Base-by-base conservation (phyloP, 495 filamentous ascomycete genomes). In the Viridothelium virens region DNA sequence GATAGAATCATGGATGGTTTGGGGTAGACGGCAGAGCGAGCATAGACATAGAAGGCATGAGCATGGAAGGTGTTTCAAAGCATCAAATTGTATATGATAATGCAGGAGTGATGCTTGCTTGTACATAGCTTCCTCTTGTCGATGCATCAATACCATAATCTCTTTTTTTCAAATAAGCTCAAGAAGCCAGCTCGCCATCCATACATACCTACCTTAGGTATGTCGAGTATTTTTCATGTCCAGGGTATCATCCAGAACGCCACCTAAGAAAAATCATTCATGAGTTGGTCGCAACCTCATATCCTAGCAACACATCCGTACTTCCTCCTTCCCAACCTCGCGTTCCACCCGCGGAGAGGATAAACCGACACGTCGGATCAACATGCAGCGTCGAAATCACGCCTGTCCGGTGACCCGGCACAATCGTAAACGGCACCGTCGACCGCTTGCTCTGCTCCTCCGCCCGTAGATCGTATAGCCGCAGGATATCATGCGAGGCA, bases 261-360 rank as follows among this genome's bases (percentile, higher is more conserved):
- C 48, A 2, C n/a, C 9, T 53, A 1, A 14, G 5, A 14, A 14
- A 18, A 9, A 9, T n/a, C 48, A 53, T 25, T 53, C n/a, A 53
- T 5, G 48, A 53, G 18, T 53, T 53, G 16, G 86, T 77, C 4
- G 83, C 83, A 69, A 98, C 96, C 76, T 98, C 94, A 75, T 98
- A 98, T 61, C 94, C 94, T 50, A 98, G 82, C 38, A 97, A 75
- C 9, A 94, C 91, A 78, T 98, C 94, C 1, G 94, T 97, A 37
- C 82, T 87, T 38, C 80, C 85, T n/a, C 94, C 94, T 74, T 97
- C 95, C 95, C 95, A 97, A 2, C 94, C 94, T 63, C 94, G 79
- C 68, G 92, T 97, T 1, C 94, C 94, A 38, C 89, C 91, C 2
- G 90, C 87, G 2, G 90, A 93, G 59, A 98, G 83, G 86, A 98